Evolutionary conservation across 495 filamentous ascomycete genomes (phyloP).

Genomic region (Tuber indicum): DNA sequence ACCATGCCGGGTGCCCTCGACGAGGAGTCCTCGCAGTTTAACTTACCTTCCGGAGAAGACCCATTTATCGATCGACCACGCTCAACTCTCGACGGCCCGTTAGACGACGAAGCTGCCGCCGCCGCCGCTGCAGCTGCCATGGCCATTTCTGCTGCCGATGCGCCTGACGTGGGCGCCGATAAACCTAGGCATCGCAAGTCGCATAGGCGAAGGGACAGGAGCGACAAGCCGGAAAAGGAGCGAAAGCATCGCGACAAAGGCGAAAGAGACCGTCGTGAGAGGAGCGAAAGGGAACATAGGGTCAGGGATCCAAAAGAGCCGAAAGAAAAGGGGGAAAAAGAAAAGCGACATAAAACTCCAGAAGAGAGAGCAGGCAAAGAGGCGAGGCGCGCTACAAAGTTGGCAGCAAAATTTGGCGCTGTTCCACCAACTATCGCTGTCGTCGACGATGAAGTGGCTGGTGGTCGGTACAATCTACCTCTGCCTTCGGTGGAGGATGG

Average conservation of each 20-base stretch:
- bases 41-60: conserved; percentile 7
- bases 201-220: conserved; percentile 30
- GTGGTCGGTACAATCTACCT: conserved; percentile 21
- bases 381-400: conserved; percentile 25
- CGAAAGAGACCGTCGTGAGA: conserved; percentile 16
- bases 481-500: conserved; percentile 17
- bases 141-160: conserved; percentile 22
- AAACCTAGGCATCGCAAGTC: conserved; percentile 26
- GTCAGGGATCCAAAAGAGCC: conserved; percentile 20
- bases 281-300: conserved; percentile 20
- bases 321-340: conserved; percentile 18
- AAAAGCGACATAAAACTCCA: conserved; percentile 28
- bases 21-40: conserved; percentile 9
- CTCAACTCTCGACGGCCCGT: conserved; percentile 17
- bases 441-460: conserved; percentile 15
- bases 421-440: conserved; percentile 13
- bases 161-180: conserved; percentile 13
- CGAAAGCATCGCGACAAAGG: conserved; percentile 26
- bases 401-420: conserved; percentile 20
- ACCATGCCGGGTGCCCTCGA: conserved; percentile 25
- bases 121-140: conserved; percentile 25
- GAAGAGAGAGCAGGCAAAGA: conserved; percentile 33
- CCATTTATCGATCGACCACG: conserved; percentile 11
- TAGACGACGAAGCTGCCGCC: conserved; percentile 30
- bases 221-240: conserved; percentile 20